Evolutionary conservation across 148 eudicot genomes (phyloP).

Genomic region (Dysphania ambrosioides): DNA sequence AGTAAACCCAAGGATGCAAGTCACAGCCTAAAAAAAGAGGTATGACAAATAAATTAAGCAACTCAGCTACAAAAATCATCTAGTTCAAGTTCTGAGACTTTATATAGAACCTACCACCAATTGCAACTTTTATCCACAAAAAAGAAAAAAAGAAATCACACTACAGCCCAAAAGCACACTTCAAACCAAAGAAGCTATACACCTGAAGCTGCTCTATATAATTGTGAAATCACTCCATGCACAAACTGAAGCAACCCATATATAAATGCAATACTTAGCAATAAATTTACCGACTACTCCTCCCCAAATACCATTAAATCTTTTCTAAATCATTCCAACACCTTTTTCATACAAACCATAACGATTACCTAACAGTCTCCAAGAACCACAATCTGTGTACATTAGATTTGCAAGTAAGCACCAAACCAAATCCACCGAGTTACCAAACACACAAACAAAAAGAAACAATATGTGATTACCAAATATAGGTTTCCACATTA

Average conservation of each 20-base stretch:
- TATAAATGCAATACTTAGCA: background rate
- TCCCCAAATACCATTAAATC: no score
- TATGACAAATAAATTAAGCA: no score
- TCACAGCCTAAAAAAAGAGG: background rate
- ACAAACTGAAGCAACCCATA: background rate
- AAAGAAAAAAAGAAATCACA: background rate
- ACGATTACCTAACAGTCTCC: slow-evolving; percentile 4
- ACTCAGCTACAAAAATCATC: no score
- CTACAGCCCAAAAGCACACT: background rate
- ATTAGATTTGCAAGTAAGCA: background rate
- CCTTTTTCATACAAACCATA: no score
- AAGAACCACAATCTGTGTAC: background rate
- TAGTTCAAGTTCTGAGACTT: background rate
- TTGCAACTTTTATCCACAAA: background rate
- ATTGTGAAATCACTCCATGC: background rate
- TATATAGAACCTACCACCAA: background rate
- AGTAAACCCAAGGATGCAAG: background rate
- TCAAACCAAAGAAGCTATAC: background rate
- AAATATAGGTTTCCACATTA: background rate
- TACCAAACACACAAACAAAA: background rate
- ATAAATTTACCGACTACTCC: no score
- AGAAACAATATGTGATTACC: background rate
- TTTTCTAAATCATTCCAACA: no score
- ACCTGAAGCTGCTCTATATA: background rate
- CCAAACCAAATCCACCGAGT: slow-evolving; percentile 1